phyloP scores from a whole-genome alignment of 345 rosid species.

The Aquilaria sinensis region DNA sequence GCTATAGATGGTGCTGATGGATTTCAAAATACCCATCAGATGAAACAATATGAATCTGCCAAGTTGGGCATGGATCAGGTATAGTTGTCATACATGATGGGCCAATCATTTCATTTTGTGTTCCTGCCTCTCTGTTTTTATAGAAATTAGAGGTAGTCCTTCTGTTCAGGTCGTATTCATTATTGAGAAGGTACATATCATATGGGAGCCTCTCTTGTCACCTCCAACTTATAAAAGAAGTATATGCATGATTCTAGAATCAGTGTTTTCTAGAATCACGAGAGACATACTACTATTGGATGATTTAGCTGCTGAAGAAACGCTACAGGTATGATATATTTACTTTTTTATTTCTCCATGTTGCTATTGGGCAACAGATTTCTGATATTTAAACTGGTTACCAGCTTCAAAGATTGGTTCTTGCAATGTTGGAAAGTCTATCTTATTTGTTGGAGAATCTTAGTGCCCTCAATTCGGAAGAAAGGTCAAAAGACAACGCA shows the following conservation, averaged over 20 bases:
- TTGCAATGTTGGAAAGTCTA: constrained; percentile 69
- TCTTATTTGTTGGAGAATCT: constrained; percentile 61
- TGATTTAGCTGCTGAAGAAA: constrained; percentile 98
- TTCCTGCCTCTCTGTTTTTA: constrained; percentile 8
- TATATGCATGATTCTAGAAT: constrained; percentile 76
- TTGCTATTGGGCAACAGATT: constrained; percentile 6
- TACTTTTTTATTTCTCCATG: constrained; percentile 1
- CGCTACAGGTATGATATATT: constrained; percentile 53
- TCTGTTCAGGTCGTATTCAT: constrained; percentile 64
- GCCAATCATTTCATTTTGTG: constrained; percentile 4
- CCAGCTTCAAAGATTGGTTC: constrained; percentile 82
- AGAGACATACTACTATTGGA: constrained; percentile 80
- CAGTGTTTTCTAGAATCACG: constrained; percentile 66
- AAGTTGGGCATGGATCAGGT: constrained; percentile 92
- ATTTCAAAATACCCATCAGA: constrained; percentile 86
- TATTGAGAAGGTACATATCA: constrained; percentile 85
- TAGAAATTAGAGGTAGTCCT: constrained; percentile 7
- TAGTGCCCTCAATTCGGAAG: constrained; percentile 24
- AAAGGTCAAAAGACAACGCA: constrained; percentile 31
- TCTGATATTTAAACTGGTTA: constrained; percentile 14
- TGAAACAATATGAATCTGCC: constrained; percentile 79
- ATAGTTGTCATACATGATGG: constrained; percentile 13
- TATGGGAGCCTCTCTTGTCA: constrained; percentile 88
- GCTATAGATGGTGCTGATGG: constrained; percentile 90
- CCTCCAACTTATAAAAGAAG: constrained; percentile 76